These are phyloP conservation scores for Blastosporella zonata DNA, from an alignment of 1,284 basidiomycete genomes.

Conservation along the genomic window DNA sequence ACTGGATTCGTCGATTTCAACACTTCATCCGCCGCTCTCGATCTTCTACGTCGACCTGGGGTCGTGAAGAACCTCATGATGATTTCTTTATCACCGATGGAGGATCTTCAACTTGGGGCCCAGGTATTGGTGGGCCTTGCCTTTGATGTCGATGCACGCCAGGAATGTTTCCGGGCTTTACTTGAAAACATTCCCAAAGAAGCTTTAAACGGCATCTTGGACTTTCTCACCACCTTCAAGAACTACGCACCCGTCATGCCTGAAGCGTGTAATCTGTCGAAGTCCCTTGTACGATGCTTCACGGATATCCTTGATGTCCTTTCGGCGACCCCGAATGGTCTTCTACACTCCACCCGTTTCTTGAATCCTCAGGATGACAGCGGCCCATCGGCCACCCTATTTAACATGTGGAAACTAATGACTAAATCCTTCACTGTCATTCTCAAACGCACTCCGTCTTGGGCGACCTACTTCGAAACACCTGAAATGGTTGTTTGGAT, in stretches of 20 bases:
- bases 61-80: slow-evolving; percentile 57
- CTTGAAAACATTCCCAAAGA: slow-evolving; percentile 62
- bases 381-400: slow-evolving; percentile 51
- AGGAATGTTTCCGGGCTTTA: slow-evolving; percentile 81
- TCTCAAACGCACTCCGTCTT: slow-evolving; percentile 78
- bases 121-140: slow-evolving; percentile 77
- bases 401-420: slow-evolving; percentile 83
- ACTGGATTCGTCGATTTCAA: slow-evolving; percentile 61
- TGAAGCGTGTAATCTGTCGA: slow-evolving; percentile 84
- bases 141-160: slow-evolving; percentile 82
- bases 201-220: slow-evolving; percentile 67
- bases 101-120: slow-evolving; percentile 68
- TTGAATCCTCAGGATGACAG: slow-evolving; percentile 42
- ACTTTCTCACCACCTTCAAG: slow-evolving; percentile 66
- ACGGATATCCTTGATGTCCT: slow-evolving; percentile 89
- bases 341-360: slow-evolving; percentile 61
- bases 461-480: slow-evolving; percentile 79
- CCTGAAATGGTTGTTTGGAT: slow-evolving; percentile 93
- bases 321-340: slow-evolving; percentile 68
- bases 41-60: slow-evolving; percentile 49
- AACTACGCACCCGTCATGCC: slow-evolving; percentile 61
- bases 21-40: slow-evolving; percentile 44
- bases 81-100: slow-evolving; percentile 80
- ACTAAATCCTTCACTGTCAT: slow-evolving; percentile 77
- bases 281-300: slow-evolving; percentile 85